Base-by-base conservation (phyloP, 306 rosid genomes). In the Prunus dulcis region DNA sequence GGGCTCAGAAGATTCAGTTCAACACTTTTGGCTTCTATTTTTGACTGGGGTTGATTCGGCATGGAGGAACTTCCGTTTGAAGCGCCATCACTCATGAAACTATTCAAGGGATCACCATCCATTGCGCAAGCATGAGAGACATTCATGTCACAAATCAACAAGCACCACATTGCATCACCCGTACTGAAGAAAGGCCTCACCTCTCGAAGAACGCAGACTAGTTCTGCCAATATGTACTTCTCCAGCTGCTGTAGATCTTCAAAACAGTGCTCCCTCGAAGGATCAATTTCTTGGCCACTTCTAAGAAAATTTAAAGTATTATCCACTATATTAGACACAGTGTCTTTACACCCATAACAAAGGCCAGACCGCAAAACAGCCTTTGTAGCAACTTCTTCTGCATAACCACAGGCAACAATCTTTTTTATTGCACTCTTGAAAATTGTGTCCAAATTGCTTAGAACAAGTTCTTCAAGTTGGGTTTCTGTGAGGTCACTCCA, bases 161-260 rank as follows among this genome's bases (percentile, higher is more conserved):
- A 83, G 80, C 90, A 87, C 98, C 98, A 90, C 98, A 95, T 85
- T 79, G 98, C 97, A 87, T 95, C 98, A 25, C 97, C 97, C 22
- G 83, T 76, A 86, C 96, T 95, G 80, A 88, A 95, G 81, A 85
- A 87, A 82, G 98, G 97, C 76, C 91, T 86, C 53, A 92, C 88
- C 89, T 88, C 97, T 64, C 86, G 91, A 79, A 95, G 96, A 85
- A 89, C 96, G 67, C 98, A 95, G 62, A 92, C 92, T 76, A 92
- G 82, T 81, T 95, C 98, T 3, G 91, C 97, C 90, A 95, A 77
- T 75, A 90, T 84, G 73, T 88, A 95, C 89, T 84, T 90, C 81
- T 92, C 91, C 67, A 95, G 93, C 89, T 95, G 93, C 82, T 74
- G 85, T 69, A 95, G 81, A 87, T 89, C 90, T 67, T 89, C 93